These are phyloP conservation scores for Lunularia cruciata DNA, from an alignment of 225 moss, liverwort and hornwort species.

Conservation along the genomic window DNA sequence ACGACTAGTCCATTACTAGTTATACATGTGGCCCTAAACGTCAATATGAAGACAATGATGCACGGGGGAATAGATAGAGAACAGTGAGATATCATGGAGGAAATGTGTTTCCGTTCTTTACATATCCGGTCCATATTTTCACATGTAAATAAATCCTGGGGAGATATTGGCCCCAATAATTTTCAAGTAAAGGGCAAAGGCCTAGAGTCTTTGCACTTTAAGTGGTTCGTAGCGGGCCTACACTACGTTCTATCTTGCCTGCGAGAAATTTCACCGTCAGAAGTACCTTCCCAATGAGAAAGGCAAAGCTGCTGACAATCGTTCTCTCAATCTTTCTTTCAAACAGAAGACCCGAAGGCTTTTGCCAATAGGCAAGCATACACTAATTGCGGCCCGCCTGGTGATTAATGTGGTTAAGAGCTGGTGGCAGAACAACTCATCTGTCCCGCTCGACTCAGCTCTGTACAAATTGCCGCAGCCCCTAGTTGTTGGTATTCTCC, in stretches of 20 bases:
- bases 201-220: constrained; percentile 1
- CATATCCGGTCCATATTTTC: constrained; percentile 7
- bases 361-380: background rate
- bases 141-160: constrained; percentile 8
- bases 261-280: background rate
- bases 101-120: constrained; percentile 5
- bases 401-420: constrained; percentile 2
- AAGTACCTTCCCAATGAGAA: background rate
- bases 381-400: constrained; percentile 5
- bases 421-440: constrained; percentile 8
- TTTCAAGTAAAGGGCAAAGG: constrained; percentile 2
- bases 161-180: background rate
- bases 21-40: no score
- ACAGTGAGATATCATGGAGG: background rate
- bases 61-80: no score
- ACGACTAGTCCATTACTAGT: no score
- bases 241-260: background rate
- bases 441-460: constrained; percentile 20
- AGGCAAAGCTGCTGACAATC: constrained; percentile 1
- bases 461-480: background rate
- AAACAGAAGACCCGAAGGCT: background rate
- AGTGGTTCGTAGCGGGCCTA: constrained; percentile 7
- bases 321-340: background rate
- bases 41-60: no score
- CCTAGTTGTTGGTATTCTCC: background rate